Evolutionary conservation across 176 grass and related monocot genomes (phyloP), one percentile per base, ranked within the genome.

Genomic region (Rhynchospora pubera): DNA sequence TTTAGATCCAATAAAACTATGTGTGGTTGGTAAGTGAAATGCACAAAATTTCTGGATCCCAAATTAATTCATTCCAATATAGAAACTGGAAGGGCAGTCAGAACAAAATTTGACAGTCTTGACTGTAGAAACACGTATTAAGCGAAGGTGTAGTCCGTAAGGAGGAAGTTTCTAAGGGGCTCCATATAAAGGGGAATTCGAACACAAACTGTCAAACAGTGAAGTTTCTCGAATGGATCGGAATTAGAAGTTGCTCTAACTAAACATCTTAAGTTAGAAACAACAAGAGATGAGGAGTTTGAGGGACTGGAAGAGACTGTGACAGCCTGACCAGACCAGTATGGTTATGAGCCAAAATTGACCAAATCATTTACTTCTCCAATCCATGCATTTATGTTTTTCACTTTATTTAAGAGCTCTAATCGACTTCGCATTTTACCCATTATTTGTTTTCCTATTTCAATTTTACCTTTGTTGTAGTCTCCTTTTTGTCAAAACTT

Each of bases 401-500:
- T 16, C 18, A 72, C n/a, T 50, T 65, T 72, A 12, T 50, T 66
- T 34, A 32, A 26, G 39, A 48, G 68, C n/a, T 48, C n/a, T 18
- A 74, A 50, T 48, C 48, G 46, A 26, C 10, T 50, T 50, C 34
- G 5, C 19, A 68, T 68, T 43, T 77, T 89, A 46, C 34, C 60
- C 83, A 79, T 69, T 56, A 65, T 46, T 71, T 44, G 16, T 39
- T 62, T 86, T 18, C 44, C 76, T 24, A 18, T 18, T 43, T 68
- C 4, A 9, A 46, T 83, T 58, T 79, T 71, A 79, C 63, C 86
- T 67, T 84, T 53, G 69, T 21, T 46, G 64, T 82, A 80, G 73
- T 57, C 84, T 79, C 26, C 76, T 65, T 85, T 64, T 84, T 86
- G 64, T 81, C 79, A 18, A 50, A 75, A 79, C 52, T n/a, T 77